A percentile compares a stretch with the other conserved stretches of the same genome.
phyloP scores from a whole-genome alignment of 345 rosid species.

The Salix purpurea region DNA sequence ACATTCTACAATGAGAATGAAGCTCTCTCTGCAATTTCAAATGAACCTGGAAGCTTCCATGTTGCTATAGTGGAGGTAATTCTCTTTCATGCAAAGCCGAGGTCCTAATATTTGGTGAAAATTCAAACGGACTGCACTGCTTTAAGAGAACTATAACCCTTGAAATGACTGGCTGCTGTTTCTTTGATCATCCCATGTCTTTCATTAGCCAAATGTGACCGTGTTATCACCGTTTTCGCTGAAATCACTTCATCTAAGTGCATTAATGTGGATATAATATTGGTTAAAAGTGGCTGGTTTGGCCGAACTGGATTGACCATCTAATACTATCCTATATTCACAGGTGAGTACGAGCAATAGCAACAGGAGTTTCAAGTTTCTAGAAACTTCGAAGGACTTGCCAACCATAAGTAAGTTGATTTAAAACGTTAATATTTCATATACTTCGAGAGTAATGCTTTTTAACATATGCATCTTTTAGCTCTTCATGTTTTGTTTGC shows the following conservation, averaged over 20 bases:
- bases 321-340: conserved; percentile 9
- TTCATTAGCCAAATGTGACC: background rate
- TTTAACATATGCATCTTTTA: background rate
- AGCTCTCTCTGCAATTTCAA: conserved; percentile 60
- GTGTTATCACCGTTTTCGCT: background rate
- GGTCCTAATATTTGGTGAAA: background rate
- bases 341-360: conserved; percentile 48
- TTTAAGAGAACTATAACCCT: background rate
- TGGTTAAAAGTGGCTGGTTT: conserved; percentile 1
- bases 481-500: background rate
- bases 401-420: conserved; percentile 75
- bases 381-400: conserved; percentile 69
- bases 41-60: conserved; percentile 67
- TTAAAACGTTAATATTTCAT: background rate
- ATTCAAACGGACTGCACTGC: background rate
- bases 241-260: background rate
- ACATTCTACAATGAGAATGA: conserved; percentile 64
- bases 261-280: background rate
- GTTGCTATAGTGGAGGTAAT: conserved; percentile 83
- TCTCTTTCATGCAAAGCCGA: background rate
- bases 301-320: background rate
- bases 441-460: background rate
- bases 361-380: conserved; percentile 64
- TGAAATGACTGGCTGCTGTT: background rate
- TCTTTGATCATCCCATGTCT: background rate